Evolutionary conservation across 2,329 filamentous ascomycete genomes (phyloP).

Genomic region (Nemania bipapillata): DNA sequence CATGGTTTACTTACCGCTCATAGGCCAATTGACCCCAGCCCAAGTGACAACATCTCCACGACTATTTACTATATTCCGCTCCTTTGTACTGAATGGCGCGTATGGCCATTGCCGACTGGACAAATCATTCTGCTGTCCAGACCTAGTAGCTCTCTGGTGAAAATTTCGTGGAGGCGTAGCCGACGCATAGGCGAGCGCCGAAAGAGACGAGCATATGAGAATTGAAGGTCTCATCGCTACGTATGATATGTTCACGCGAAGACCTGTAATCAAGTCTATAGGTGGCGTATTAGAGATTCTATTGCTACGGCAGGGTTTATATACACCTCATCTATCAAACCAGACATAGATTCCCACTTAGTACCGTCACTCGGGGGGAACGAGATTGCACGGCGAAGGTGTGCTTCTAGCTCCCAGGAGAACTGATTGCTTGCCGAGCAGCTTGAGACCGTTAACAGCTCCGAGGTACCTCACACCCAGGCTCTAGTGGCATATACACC

Average conservation of each 20-base stretch:
- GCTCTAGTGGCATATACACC: background rate
- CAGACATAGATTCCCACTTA: background rate
- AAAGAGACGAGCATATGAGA: slow-evolving; percentile 35
- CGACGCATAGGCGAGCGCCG: slow-evolving; percentile 36
- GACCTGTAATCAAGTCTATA: background rate
- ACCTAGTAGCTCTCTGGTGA: slow-evolving; percentile 26
- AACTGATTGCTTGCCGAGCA: slow-evolving; percentile 1
- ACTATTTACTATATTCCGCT: slow-evolving; percentile 54
- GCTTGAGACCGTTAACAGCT: background rate
- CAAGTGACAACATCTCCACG: slow-evolving; percentile 53
- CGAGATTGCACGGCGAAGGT: slow-evolving; percentile 1
- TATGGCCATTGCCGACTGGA: slow-evolving; percentile 51
- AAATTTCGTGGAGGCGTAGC: slow-evolving; percentile 33
- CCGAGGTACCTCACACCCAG: background rate
- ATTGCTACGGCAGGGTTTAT: slow-evolving; percentile 13
- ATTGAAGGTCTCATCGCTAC: slow-evolving; percentile 38
- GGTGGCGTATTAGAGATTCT: background rate
- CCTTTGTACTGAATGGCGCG: slow-evolving; percentile 54
- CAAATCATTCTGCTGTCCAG: slow-evolving; percentile 23
- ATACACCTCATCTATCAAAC: slow-evolving; percentile 11
- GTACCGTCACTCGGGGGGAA: background rate
- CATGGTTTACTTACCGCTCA: slow-evolving; percentile 48
- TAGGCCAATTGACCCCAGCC: slow-evolving; percentile 54
- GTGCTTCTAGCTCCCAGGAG: background rate
- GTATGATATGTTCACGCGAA: no score